Conservation (phyloP, 345 rosid species). For the Kandelia obovata region DNA sequence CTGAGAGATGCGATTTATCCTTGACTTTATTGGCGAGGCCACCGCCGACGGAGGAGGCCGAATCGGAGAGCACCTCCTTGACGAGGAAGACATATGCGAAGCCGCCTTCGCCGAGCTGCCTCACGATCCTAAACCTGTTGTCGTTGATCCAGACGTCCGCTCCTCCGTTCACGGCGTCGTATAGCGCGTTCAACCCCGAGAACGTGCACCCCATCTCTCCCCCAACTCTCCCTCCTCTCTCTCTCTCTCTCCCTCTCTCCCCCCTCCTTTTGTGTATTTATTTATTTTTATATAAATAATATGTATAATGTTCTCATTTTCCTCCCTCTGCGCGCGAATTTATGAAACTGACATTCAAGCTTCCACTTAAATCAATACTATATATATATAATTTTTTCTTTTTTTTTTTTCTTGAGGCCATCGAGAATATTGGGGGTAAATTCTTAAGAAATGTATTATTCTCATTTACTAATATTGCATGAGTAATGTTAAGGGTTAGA, state of each 20-base stretch:
- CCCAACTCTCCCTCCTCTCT: neutral
- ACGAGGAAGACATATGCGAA: conserved; percentile 85
- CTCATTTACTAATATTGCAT: no score
- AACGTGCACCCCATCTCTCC: conserved; percentile 80
- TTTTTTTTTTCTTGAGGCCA: no score
- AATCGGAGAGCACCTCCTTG: conserved; percentile 61
- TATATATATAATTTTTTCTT: no score
- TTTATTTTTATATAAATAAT: no score
- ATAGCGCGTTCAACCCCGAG: conserved; percentile 87
- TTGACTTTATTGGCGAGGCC: conserved; percentile 85
- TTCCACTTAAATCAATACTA: no score
- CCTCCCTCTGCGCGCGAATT: no score
- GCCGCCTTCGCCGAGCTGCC: conserved; percentile 99
- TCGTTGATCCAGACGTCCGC: conserved; percentile 99
- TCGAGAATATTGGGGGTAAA: no score
- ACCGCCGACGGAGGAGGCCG: conserved; percentile 29
- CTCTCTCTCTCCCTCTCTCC: neutral
- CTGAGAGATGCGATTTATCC: conserved; percentile 86
- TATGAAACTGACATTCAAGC: no score
- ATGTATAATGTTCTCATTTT: neutral
- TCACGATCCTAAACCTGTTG: conserved; percentile 72
- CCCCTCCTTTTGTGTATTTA: neutral
- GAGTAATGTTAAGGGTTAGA: no score
- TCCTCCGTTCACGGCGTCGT: conserved; percentile 88
- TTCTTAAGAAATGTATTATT: no score